A percentile compares a stretch with the other conserved stretches of the same genome.
Evolutionary conservation across 2,329 filamentous ascomycete species (phyloP).

Genomic region (Aspergillus brunneoviolaceus): DNA sequence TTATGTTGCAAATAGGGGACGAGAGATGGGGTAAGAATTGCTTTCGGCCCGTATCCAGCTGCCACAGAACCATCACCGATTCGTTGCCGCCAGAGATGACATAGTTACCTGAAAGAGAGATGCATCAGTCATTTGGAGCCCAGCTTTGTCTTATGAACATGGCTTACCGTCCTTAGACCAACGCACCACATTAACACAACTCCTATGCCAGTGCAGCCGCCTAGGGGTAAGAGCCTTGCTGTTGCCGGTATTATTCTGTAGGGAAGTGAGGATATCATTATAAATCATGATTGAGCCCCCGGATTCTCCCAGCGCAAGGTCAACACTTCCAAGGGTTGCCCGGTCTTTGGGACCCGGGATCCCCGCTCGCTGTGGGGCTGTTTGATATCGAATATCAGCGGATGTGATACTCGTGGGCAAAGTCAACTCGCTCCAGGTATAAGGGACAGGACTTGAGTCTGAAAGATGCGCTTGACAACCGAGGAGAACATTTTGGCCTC

Average conservation of each 20-base stretch:
- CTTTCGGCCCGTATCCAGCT: constrained; percentile 79
- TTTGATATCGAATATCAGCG: constrained; percentile 59
- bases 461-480: constrained; percentile 50
- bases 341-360: constrained; percentile 15
- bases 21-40: constrained; percentile 89
- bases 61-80: constrained; percentile 87
- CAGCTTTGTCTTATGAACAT: background rate
- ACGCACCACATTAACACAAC: constrained; percentile 77
- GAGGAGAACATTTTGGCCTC: constrained; percentile 55
- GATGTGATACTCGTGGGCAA: constrained; percentile 64
- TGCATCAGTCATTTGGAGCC: constrained; percentile 18
- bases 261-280: constrained; percentile 65
- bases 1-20: constrained; percentile 78
- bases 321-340: constrained; percentile 52
- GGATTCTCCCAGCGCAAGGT: constrained; percentile 74
- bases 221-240: constrained; percentile 51
- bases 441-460: constrained; percentile 42
- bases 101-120: constrained; percentile 71
- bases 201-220: constrained; percentile 88
- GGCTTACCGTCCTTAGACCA: constrained; percentile 83
- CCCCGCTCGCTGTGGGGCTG: constrained; percentile 22
- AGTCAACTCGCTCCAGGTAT: constrained; percentile 55
- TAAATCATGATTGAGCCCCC: constrained; percentile 80
- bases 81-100: constrained; percentile 90
- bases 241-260: constrained; percentile 50